These are phyloP conservation scores for Elsinoe necatrix DNA, from an alignment of 2,329 filamentous ascomycete genomes.

Conservation along the genomic window DNA sequence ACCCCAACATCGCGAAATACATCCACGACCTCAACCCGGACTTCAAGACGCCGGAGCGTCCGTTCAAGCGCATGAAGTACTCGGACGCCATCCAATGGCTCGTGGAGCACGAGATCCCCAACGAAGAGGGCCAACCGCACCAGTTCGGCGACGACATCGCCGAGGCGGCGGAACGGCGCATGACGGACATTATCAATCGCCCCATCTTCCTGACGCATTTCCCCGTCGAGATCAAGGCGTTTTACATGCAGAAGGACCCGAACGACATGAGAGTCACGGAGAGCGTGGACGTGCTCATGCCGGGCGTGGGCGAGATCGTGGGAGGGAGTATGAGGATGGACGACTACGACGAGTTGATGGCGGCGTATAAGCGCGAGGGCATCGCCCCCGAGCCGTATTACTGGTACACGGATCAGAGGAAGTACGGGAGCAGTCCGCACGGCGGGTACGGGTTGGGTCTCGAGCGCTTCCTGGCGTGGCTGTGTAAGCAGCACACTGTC, in stretches of 20 bases:
- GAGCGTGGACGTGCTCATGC: conserved; percentile 81
- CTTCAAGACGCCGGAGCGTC: conserved; percentile 71
- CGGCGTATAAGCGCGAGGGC: conserved; percentile 75
- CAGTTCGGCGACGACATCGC: conserved; percentile 95
- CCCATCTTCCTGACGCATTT: conserved; percentile 97
- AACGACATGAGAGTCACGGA: conserved; percentile 79
- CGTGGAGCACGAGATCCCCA: conserved; percentile 77
- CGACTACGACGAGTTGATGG: conserved; percentile 80
- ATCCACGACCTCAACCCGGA: conserved; percentile 85
- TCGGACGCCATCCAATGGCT: conserved; percentile 92
- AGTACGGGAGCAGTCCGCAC: conserved; percentile 87
- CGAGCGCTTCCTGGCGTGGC: conserved; percentile 67
- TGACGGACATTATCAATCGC: conserved; percentile 93
- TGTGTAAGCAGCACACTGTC: conserved; percentile 58
- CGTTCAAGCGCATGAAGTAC: conserved; percentile 94
- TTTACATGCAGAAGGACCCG: conserved; percentile 93
- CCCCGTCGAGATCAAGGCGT: conserved; percentile 94
- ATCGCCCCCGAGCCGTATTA: conserved; percentile 83
- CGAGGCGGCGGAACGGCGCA: conserved; percentile 88
- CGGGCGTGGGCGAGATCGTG: conserved; percentile 93
- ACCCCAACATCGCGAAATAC: conserved; percentile 62
- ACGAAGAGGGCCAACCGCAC: conserved; percentile 86
- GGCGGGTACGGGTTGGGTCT: conserved; percentile 89
- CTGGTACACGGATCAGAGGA: conserved; percentile 97
- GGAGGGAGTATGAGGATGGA: conserved; percentile 96